Evolutionary conservation across 371 early-diverging fungal species (phyloP).

Genomic region (Mucor plumbeus): DNA sequence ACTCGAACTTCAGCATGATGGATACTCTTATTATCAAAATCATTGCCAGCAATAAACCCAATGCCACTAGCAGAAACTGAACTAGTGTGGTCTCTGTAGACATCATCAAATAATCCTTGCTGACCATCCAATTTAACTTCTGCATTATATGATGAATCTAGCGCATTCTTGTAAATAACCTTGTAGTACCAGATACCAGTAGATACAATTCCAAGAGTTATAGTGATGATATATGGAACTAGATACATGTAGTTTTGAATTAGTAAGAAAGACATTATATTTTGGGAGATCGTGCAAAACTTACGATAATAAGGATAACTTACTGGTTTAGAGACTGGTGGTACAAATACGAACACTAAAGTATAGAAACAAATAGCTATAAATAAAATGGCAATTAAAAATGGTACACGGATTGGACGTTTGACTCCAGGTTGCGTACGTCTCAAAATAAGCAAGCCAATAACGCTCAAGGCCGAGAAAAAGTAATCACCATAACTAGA

Average conservation of each 20-base stretch:
- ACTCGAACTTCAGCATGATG: background rate
- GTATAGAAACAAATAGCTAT: conserved; percentile 28
- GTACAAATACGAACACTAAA: conserved; percentile 32
- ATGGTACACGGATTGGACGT: conserved; percentile 29
- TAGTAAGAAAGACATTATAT: background rate
- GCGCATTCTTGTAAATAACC: conserved; percentile 17
- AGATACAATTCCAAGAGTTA: conserved; percentile 20
- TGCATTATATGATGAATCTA: conserved; percentile 29
- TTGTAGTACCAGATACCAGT: conserved; percentile 30
- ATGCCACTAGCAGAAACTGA: background rate
- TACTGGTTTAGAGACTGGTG: conserved; percentile 20
- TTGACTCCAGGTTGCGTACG: conserved; percentile 28
- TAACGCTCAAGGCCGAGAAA: conserved; percentile 27
- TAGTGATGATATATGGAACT: conserved; percentile 33
- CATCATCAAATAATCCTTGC: conserved; percentile 20
- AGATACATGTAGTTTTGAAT: background rate
- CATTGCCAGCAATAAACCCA: background rate
- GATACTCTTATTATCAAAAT: background rate
- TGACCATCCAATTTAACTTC: conserved; percentile 24
- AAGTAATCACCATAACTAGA: conserved; percentile 29
- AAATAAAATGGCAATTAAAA: conserved; percentile 23
- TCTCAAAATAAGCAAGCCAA: conserved; percentile 28
- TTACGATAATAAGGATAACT: conserved; percentile 34
- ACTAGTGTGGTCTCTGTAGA: conserved; percentile 18
- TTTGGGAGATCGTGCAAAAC: background rate